Evolutionary conservation across 805 yeast genomes (phyloP).

Genomic region (Saccharomycopsis sp.): DNA sequence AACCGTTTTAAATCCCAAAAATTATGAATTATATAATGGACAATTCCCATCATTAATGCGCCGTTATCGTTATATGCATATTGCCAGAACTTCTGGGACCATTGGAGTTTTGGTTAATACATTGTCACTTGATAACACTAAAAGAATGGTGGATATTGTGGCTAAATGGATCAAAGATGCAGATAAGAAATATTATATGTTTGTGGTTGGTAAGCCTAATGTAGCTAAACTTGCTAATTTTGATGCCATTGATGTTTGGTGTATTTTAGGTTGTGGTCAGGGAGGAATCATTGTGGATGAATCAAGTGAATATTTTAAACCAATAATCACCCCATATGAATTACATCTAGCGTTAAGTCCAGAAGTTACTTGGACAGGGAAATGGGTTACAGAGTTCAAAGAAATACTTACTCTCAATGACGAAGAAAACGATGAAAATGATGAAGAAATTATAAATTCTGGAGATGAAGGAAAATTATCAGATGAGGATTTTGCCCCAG

Average conservation of each 20-base stretch:
- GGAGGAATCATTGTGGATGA: constrained; percentile 85
- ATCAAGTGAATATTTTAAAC: constrained; percentile 72
- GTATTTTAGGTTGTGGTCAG: constrained; percentile 87
- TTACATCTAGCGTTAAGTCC: constrained; percentile 66
- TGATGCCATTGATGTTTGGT: constrained; percentile 92
- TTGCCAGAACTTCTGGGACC: constrained; percentile 86
- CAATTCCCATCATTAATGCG: constrained; percentile 75
- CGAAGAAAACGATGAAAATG: constrained; percentile 22
- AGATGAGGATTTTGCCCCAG: constrained; percentile 57
- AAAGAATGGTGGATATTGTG: constrained; percentile 50
- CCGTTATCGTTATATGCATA: constrained; percentile 76
- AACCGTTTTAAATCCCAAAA: constrained; percentile 36
- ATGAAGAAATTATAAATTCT: constrained; percentile 19
- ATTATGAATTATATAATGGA: constrained; percentile 32
- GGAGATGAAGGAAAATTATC: constrained; percentile 21
- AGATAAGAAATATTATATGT: constrained; percentile 85
- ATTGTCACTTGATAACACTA: constrained; percentile 67
- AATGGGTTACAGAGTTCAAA: constrained; percentile 81
- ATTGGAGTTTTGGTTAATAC: constrained; percentile 89
- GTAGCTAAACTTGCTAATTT: constrained; percentile 95
- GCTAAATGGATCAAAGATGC: constrained; percentile 53
- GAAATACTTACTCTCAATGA: constrained; percentile 34
- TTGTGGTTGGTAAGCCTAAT: constrained; percentile 96
- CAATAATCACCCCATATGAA: constrained; percentile 91
- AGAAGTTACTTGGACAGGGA: constrained; percentile 82